A percentile compares a stretch with the other conserved stretches of the same genome.
Conservation (phyloP, 768 basidiomycete genomes). For the Pisolithus tinctorius region DNA sequence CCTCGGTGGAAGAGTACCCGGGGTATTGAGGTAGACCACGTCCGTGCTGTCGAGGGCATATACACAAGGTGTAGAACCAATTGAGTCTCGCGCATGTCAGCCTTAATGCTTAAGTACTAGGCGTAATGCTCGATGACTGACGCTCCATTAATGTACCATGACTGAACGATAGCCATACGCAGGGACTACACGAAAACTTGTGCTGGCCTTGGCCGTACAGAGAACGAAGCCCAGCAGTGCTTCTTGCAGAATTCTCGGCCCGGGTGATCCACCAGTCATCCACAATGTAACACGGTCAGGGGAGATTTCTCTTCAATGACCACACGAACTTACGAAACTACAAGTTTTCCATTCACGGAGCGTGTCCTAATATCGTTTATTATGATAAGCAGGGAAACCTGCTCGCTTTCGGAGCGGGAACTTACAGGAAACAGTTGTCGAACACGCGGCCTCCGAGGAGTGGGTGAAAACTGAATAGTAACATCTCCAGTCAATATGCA, state of each 20-base stretch:
- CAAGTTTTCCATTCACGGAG: slow-evolving; percentile 42
- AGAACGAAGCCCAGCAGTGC: slow-evolving; percentile 43
- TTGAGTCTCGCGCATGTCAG: background rate
- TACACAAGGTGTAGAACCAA: background rate
- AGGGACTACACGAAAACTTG: slow-evolving; percentile 36
- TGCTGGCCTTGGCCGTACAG: slow-evolving; percentile 47
- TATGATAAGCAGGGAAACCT: slow-evolving; percentile 36
- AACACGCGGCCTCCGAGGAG: slow-evolving; percentile 33
- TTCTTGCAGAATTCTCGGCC: slow-evolving; percentile 33
- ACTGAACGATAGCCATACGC: slow-evolving; percentile 30
- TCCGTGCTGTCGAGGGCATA: no score
- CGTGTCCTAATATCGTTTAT: slow-evolving; percentile 40
- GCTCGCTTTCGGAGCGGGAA: slow-evolving; percentile 42
- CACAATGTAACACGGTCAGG: slow-evolving; percentile 19
- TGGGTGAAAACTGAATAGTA: slow-evolving; percentile 28
- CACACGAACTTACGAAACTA: slow-evolving; percentile 3
- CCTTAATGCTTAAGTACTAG: background rate
- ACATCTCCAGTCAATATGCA: background rate
- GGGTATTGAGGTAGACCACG: no score
- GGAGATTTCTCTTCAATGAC: background rate
- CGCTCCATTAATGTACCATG: slow-evolving; percentile 9
- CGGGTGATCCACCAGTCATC: slow-evolving; percentile 21
- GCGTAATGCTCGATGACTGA: no score
- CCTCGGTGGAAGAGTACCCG: no score
- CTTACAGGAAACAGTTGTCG: slow-evolving; percentile 32